Base-by-base conservation (phyloP, 1,284 basidiomycete genomes). In the Trametes hirsuta region DNA sequence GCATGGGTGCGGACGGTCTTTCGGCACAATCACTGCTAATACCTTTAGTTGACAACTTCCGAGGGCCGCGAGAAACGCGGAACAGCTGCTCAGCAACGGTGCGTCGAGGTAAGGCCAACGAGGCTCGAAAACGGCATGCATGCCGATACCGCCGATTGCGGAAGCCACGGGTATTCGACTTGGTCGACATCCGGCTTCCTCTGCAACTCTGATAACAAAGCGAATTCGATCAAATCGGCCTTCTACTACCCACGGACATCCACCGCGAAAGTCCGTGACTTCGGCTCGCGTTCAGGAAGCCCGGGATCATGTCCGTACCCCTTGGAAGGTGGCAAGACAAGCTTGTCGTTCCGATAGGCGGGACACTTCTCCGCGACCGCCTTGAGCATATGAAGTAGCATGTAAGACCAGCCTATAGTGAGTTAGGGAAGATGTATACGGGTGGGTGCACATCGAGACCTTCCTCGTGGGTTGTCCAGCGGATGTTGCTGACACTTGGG, bases 391-490 rank as follows among this genome's bases (percentile, higher is more conserved):
- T 53, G 18, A 55, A 58, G 53, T 62, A 56, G 42, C 58, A 49
- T 10, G 46, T 41, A 11, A 62, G 56, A 22, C 37, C 39, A n/a
- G 55, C 37, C n/a, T 59, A 58, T 12, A 54, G 54, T 30, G 51
- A 30, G 51, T 63, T 59, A 30, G 51, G 47, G 51, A 63, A 59
- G 14, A 57, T 62, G 41, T 52, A 62, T 24, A 55, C 49, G 35
- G 58, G 57, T 6, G 51, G 47, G 15, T 55, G 48, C 9, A 54
- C 52, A 14, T 34, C 24, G 36, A 48, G 24, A 22, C 22, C 11
- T 12, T 18, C 44, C 22, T 63, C 61, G 18, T 63, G 42, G 11
- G 61, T 50, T 12, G 62, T 63, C 54, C 58, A 59, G 22, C 55
- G 54, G 12, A 63, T 15, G 22, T 49, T 49, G 12, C 47, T 24